Base-by-base conservation (phyloP, 2,329 filamentous ascomycete genomes). In the Fusarium beomiforme region DNA sequence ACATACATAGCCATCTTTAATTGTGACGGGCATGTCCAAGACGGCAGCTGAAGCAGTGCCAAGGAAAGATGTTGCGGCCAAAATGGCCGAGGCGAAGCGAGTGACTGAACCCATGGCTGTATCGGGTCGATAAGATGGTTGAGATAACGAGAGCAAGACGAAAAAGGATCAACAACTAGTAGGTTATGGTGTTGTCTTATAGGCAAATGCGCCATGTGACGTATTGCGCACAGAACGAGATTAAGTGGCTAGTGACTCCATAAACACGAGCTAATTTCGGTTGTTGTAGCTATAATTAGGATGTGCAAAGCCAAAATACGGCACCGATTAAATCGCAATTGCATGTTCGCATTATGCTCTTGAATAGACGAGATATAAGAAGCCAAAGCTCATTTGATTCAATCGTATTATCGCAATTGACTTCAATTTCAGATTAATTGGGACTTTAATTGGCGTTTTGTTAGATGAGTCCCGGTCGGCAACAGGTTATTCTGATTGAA, bases 211-310 rank as follows among this genome's bases (percentile, higher is more conserved):
- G 14, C 31, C 29, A 21, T 17, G 24, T 46, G 44, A 39, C 39
- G 39, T 53, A 26, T 24, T 24, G 29, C 5, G 14, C 9, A 33
- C 34, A 24, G 21, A 24, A 42, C 37, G 33, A 64, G 31, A 57
- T 49, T 64, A 49, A 42, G 24, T 49, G 50, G 23, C 8, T 23
- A 6, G 16, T 11, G 19, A 42, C 26, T 21, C 63, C 63, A 21
- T 43, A 60, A 67, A 66, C 41, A 67, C 63, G 63, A 66, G 55
- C 34, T 44, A 66, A 67, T 60, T 29, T 60, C 62, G 59, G 63
- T 14, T 57, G 16, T 1, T 24, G 41, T 34, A 13, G 24, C 31
- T 58, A 57, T 49, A 23, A 24, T 43, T 49, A 49, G 59, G 14
- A 44, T 29, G 7, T 29, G 19, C 43, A 10, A 23, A 4, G 24